Percentiles rank a stretch among this genome's conserved stretches.
phyloP scores from a whole-genome alignment of 1,284 basidiomycete species.

The Marasmius tenuissimus region DNA sequence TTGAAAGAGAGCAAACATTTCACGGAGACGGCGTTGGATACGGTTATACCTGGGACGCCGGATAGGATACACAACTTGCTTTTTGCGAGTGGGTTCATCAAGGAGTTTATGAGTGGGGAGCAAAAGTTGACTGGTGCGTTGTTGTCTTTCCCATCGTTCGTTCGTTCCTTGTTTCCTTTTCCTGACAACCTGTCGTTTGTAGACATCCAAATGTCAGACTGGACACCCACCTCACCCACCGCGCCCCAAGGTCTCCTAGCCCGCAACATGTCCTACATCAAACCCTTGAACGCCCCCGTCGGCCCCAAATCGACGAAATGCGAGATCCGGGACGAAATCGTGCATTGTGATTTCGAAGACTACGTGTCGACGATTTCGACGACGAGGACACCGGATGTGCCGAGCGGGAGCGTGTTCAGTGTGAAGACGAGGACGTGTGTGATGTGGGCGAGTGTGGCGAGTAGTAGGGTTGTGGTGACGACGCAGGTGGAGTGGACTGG shows the following conservation, averaged over 20 bases:
- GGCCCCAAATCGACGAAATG: slow-evolving; percentile 97
- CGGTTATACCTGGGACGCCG: slow-evolving; percentile 83
- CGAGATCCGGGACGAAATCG: slow-evolving; percentile 84
- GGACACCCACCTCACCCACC: slow-evolving; percentile 61
- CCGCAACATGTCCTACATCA: slow-evolving; percentile 94
- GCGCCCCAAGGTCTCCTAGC: slow-evolving; percentile 68
- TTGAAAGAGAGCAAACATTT: slow-evolving; percentile 74
- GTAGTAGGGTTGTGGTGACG: slow-evolving; percentile 82
- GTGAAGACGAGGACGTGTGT: slow-evolving; percentile 95
- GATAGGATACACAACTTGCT: slow-evolving; percentile 96
- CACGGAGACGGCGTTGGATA: slow-evolving; percentile 74
- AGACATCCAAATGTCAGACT: slow-evolving; percentile 94
- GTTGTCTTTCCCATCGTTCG: not conserved
- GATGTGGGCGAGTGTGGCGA: slow-evolving; percentile 86
- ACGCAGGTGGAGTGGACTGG: slow-evolving; percentile 96
- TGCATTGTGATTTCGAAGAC: slow-evolving; percentile 83
- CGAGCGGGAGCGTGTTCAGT: slow-evolving; percentile 87
- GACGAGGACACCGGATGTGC: slow-evolving; percentile 93
- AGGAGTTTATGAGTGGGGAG: slow-evolving; percentile 86
- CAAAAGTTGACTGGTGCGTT: slow-evolving; percentile 86
- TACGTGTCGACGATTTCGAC: slow-evolving; percentile 86
- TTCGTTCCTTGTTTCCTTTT: not conserved
- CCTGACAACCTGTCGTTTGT: not conserved
- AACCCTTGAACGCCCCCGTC: slow-evolving; percentile 84
- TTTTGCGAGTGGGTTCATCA: slow-evolving; percentile 95